phyloP scores from a whole-genome alignment of 345 rosid species.

The Populus pruinosa region DNA sequence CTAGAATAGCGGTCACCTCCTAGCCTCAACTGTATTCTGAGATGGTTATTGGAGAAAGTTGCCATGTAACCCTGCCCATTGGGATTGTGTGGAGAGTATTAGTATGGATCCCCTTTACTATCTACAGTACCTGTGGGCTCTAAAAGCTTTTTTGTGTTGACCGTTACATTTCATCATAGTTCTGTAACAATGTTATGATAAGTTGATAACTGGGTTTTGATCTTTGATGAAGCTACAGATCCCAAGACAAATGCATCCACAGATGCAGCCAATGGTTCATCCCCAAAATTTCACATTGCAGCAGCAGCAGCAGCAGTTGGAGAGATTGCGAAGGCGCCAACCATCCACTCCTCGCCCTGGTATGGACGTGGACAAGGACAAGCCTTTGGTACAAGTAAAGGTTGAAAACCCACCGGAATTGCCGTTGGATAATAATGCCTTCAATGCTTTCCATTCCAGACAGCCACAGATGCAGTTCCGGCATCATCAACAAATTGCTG shows the following conservation, averaged over 20 bases:
- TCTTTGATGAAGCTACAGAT: constrained; percentile 45
- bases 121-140: background rate
- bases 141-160: background rate
- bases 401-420: constrained; percentile 64
- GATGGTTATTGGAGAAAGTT: background rate
- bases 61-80: background rate
- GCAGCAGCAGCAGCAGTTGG: constrained; percentile 56
- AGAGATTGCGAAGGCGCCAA: constrained; percentile 61
- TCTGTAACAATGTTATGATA: background rate
- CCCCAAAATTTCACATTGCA: constrained; percentile 48
- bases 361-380: constrained; percentile 70
- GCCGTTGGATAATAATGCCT: constrained; percentile 58
- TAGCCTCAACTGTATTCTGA: background rate
- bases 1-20: background rate
- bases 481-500: constrained; percentile 73
- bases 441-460: constrained; percentile 52
- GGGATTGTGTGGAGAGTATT: background rate
- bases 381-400: constrained; percentile 75
- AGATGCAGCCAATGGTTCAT: constrained; percentile 70
- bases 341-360: constrained; percentile 51
- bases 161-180: background rate
- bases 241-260: constrained; percentile 65
- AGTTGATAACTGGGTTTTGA: background rate
- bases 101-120: background rate
- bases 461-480: constrained; percentile 60